Evolutionary conservation across 352 stramenopile genomes (phyloP), one percentile per base, ranked within the genome.

Genomic region (Thraustochytrium sp.): DNA sequence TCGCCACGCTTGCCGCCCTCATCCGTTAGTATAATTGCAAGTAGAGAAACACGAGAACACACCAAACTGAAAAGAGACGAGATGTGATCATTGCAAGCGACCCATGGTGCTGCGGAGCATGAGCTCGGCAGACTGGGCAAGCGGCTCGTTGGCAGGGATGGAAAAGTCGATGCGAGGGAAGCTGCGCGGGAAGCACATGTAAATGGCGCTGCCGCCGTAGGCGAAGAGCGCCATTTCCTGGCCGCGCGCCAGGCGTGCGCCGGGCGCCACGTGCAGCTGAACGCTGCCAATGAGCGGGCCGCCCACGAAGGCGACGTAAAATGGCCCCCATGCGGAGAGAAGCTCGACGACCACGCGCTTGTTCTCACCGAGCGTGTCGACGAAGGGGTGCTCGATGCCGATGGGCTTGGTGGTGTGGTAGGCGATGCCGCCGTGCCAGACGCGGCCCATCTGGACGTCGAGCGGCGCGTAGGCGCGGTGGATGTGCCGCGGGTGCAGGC

Each of bases 371-470:
- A 80, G 53, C 8, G 68, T 80, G 53, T 80, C 68, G 4, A 80
- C 38, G 26, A 34, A 34, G 5, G 46, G 46, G 38, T 80, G 42
- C 31, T 80, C 68, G 31, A 80, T 80, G 68, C 68, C 68, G 18
- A 80, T 63, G 9, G 68, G 68, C 42, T 80, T 80, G 48, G 68
- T 80, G 18, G 68, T 80, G 44, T 80, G 68, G 29, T 80, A 80
- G 5, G 68, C 68, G 2, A 80, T 63, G 37, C 68, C 68, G 26
- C 68, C 68, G n/a, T 48, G n/a, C 68, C 68, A 80, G 23, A 51
- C 23, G n/a, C 40, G 34, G 13, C 68, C 68, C 23, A 80, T 13
- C 4, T 5, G 11, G 37, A 16, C 68, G 51, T 80, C 68, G 13
- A 80, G 13, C 5, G 68, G 68, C 13, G 68, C 46, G 8, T 63